Evolutionary conservation across 805 yeast genomes (phyloP).

Genomic region (Kodamaea leandrae): DNA sequence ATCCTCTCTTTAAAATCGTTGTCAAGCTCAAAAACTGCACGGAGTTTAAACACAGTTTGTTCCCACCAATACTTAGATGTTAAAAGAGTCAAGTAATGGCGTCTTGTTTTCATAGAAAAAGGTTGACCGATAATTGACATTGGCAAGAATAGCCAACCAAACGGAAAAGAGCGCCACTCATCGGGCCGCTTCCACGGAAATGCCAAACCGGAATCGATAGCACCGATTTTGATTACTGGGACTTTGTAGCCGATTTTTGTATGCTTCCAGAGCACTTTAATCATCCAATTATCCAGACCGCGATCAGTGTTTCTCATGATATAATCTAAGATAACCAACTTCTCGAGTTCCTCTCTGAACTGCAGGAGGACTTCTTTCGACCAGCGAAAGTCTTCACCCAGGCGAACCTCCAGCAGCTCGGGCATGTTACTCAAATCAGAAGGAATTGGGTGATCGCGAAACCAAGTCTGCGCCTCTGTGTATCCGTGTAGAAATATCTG

Average conservation of each 20-base stretch:
- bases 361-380: constrained; percentile 45
- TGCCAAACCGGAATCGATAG: constrained; percentile 72
- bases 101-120: constrained; percentile 53
- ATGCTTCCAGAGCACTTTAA: constrained; percentile 47
- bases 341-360: constrained; percentile 62
- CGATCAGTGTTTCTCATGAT: constrained; percentile 74
- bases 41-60: constrained; percentile 46
- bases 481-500: constrained; percentile 62
- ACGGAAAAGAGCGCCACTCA: constrained; percentile 77
- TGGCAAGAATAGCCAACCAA: constrained; percentile 74
- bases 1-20: constrained; percentile 60
- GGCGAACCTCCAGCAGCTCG: constrained; percentile 5
- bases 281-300: constrained; percentile 79
- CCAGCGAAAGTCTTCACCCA: constrained; percentile 45
- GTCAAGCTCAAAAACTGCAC: constrained; percentile 52
- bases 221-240: constrained; percentile 56
- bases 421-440: constrained; percentile 19
- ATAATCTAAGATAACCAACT: constrained; percentile 67
- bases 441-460: constrained; percentile 57
- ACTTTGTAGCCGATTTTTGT: constrained; percentile 9
- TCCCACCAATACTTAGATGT: constrained; percentile 74
- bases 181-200: constrained; percentile 84
- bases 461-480: constrained; percentile 58
- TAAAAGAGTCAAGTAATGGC: constrained; percentile 54
- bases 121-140: constrained; percentile 63